phyloP scores from a whole-genome alignment of 805 yeast species.

The Maudiozyma turicensis region DNA sequence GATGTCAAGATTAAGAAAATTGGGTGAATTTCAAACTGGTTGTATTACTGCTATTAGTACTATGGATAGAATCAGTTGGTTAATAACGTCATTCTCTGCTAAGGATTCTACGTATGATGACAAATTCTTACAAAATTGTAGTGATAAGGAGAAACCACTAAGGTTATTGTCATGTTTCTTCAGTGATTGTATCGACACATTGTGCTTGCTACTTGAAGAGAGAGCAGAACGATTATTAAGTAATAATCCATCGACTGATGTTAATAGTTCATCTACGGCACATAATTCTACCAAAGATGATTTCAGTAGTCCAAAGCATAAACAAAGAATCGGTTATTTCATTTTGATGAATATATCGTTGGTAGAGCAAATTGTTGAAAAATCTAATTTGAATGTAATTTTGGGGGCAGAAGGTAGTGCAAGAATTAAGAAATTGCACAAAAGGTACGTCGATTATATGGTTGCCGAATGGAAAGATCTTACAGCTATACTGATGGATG shows the following conservation, averaged over 20 bases:
- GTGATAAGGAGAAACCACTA: constrained; percentile 21
- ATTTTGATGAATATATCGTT: constrained; percentile 61
- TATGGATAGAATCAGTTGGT: constrained; percentile 57
- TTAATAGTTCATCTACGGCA: not conserved
- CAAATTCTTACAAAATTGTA: constrained; percentile 1
- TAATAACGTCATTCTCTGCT: constrained; percentile 36
- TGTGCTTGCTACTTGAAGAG: constrained; percentile 55
- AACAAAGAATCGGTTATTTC: constrained; percentile 52
- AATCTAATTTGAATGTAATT: constrained; percentile 45
- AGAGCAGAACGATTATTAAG: constrained; percentile 36
- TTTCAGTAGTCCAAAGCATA: constrained; percentile 17
- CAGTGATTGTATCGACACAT: constrained; percentile 71
- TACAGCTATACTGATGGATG: constrained; percentile 69
- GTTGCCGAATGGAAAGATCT: constrained; percentile 72
- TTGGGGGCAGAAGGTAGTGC: constrained; percentile 49
- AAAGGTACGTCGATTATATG: constrained; percentile 62
- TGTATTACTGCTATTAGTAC: constrained; percentile 38
- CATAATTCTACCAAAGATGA: constrained; percentile 14
- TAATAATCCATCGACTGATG: not conserved
- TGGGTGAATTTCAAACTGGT: constrained; percentile 53
- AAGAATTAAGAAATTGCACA: constrained; percentile 58
- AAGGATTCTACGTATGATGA: constrained; percentile 20
- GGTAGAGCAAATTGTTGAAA: constrained; percentile 62
- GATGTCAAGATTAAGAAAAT: constrained; percentile 54
- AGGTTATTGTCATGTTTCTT: constrained; percentile 55